phyloP scores from a whole-genome alignment of 179 eudicot species.

The Heliamphora pulchella region DNA sequence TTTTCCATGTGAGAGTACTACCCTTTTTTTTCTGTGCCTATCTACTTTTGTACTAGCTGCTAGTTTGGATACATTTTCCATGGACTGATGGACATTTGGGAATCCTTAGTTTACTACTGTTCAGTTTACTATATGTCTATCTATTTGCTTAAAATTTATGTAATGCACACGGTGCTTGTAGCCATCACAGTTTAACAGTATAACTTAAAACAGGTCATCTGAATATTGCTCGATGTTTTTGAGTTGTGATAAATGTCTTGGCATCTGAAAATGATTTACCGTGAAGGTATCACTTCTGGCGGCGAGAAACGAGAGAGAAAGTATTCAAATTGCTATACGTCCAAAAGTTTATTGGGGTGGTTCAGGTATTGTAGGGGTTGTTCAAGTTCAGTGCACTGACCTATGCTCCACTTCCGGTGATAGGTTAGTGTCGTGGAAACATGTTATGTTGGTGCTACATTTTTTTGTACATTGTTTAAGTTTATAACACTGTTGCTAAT shows the following conservation, averaged over 20 bases:
- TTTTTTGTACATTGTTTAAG: neutral
- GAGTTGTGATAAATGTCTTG: slow-evolving; percentile 8
- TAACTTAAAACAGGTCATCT: neutral
- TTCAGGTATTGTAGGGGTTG: slow-evolving; percentile 61
- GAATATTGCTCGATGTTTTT: slow-evolving; percentile 6
- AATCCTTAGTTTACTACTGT: neutral
- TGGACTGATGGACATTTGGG: neutral
- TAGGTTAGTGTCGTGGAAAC: slow-evolving; percentile 39
- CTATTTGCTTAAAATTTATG: neutral
- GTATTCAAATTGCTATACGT: slow-evolving; percentile 85
- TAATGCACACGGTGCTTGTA: neutral
- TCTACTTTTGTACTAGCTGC: neutral
- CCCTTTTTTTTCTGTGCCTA: neutral
- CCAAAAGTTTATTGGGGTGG: slow-evolving; percentile 89
- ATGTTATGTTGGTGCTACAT: slow-evolving; percentile 6
- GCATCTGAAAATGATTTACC: slow-evolving; percentile 18
- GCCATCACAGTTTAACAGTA: neutral
- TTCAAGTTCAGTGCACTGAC: slow-evolving; percentile 80
- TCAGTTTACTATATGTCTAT: neutral
- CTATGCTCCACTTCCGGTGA: slow-evolving; percentile 72
- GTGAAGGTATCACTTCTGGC: slow-evolving; percentile 79
- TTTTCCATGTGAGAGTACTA: neutral
- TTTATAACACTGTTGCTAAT: neutral
- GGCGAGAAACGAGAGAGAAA: slow-evolving; percentile 96
- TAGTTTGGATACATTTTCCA: neutral